Conservation (phyloP, 306 rosid genomes). For the Luffa acutangula region DNA sequence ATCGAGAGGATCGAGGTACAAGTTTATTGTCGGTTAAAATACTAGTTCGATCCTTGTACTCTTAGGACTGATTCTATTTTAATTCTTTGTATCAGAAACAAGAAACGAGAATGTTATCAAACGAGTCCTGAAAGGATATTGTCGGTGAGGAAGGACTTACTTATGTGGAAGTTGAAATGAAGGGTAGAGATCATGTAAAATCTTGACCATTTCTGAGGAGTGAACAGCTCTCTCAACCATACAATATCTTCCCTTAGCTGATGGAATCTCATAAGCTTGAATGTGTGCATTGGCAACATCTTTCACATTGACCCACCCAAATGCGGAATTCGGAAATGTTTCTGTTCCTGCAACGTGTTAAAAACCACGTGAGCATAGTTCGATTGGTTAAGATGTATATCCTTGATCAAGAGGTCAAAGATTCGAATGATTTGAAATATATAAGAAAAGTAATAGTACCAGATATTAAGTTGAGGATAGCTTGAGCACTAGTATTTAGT, state of each 20-base stretch:
- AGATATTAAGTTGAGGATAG: slow-evolving; percentile 35
- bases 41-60: no score
- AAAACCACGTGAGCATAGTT: neutral
- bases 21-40: neutral
- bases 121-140: no score
- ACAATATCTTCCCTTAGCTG: slow-evolving; percentile 71
- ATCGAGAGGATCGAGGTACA: neutral
- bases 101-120: no score
- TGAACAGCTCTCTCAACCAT: slow-evolving; percentile 45
- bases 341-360: slow-evolving; percentile 37
- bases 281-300: slow-evolving; percentile 79
- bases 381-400: no score
- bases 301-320: slow-evolving; percentile 66
- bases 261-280: slow-evolving; percentile 66
- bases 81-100: no score
- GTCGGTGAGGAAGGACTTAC: slow-evolving; percentile 21
- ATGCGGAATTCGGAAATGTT: slow-evolving; percentile 32
- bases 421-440: no score
- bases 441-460: slow-evolving; percentile 16
- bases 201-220: slow-evolving; percentile 36
- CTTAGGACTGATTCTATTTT: no score
- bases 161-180: slow-evolving; percentile 40
- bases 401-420: no score
- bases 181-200: slow-evolving; percentile 46
- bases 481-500: slow-evolving; percentile 41